Evolutionary conservation across 495 filamentous ascomycete genomes (phyloP).

Genomic region (Daldinia grandis): DNA sequence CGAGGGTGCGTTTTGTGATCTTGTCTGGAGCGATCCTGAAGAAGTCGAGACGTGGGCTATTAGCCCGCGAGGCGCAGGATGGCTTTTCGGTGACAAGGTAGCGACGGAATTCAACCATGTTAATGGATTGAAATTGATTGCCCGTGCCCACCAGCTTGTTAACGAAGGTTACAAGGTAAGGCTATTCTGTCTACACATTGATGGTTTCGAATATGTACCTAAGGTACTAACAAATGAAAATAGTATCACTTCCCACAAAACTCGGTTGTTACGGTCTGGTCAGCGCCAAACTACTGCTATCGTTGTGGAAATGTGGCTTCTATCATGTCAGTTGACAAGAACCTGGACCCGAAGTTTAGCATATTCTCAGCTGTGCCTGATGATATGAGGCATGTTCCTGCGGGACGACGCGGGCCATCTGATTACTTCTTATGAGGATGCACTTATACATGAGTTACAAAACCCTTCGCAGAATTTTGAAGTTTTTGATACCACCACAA

Average conservation of each 20-base stretch:
- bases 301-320: constrained; percentile 96
- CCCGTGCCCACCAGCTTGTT: constrained; percentile 94
- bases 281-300: constrained; percentile 98
- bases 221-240: constrained; percentile 23
- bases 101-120: constrained; percentile 99
- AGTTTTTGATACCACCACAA: constrained; percentile 45
- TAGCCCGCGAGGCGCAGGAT: constrained; percentile 91
- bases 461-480: constrained; percentile 31
- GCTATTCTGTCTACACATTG: neutral
- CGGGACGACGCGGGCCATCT: constrained; percentile 78
- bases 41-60: constrained; percentile 99
- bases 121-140: constrained; percentile 93
- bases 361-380: constrained; percentile 96
- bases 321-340: constrained; percentile 91
- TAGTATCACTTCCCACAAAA: constrained; percentile 94
- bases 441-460: constrained; percentile 27
- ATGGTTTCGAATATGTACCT: neutral
- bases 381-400: constrained; percentile 85
- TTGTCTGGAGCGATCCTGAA: constrained; percentile 98
- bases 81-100: constrained; percentile 97
- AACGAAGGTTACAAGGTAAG: constrained; percentile 95
- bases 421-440: constrained; percentile 92
- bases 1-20: constrained; percentile 96
- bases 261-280: constrained; percentile 99
- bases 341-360: constrained; percentile 86